Percentiles rank a stretch among this genome's conserved stretches.
Evolutionary conservation across 169 alveolate genomes (phyloP).

Genomic region (Plasmodium blacklocki): DNA sequence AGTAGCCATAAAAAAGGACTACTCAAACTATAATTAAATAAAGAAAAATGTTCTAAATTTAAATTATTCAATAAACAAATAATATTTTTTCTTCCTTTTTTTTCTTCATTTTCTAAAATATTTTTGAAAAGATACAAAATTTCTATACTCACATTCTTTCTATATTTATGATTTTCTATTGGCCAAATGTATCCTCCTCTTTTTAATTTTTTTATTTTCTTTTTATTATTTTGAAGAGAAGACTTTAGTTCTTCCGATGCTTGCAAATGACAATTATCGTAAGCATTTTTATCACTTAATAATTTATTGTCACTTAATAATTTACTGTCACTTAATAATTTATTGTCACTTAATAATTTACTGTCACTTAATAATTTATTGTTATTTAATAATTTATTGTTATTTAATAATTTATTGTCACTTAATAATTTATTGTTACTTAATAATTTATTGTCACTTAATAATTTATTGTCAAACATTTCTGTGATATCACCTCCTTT

Average conservation of each 20-base stretch:
- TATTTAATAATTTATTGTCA: too few species aligned
- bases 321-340: too few species aligned
- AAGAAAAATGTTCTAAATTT: conserved; percentile 52
- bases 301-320: too few species aligned
- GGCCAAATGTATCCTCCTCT: conserved; percentile 68
- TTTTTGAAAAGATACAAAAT: conserved; percentile 52
- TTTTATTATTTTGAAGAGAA: background rate
- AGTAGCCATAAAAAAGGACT: conserved; percentile 68
- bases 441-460: too few species aligned
- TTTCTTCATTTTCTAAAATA: conserved; percentile 60
- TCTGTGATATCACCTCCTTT: background rate
- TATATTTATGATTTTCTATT: conserved; percentile 45
- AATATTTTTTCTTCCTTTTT: conserved; percentile 53
- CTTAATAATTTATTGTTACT: too few species aligned
- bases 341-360: too few species aligned
- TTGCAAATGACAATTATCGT: background rate
- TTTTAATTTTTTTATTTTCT: conserved; percentile 20
- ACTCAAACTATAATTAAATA: conserved; percentile 50
- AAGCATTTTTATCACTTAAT: background rate
- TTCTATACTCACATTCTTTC: conserved; percentile 64
- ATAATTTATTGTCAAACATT: too few species aligned
- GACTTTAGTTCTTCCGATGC: background rate
- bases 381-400: too few species aligned
- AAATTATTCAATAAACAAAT: conserved; percentile 41
- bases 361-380: too few species aligned